Base-by-base conservation (phyloP, 495 filamentous ascomycete species). In the Rusavskia elegans region DNA sequence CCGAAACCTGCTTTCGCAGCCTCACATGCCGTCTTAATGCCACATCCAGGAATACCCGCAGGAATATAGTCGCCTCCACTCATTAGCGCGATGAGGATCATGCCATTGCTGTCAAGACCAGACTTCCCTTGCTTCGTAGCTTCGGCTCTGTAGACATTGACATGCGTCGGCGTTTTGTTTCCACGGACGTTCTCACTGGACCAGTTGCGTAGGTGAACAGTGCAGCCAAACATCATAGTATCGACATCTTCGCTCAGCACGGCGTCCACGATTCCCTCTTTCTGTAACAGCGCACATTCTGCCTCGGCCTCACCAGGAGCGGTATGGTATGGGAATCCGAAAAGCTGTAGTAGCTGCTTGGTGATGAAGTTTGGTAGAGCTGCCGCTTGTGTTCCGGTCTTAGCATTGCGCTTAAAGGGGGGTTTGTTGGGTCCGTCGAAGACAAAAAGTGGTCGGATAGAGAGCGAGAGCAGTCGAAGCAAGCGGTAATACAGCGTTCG, bases 211-310 rank as follows among this genome's bases (percentile, higher is more conserved):
- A 96, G 67, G 0, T 81, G 92, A 45, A 76, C 63, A 0, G 74
- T 78, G 45, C 85, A 89, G 2, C 93, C 93, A 63, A 97, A 99
- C 93, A 99, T 97, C 59, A 99, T 74, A 2, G 93, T 89, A 64
- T 99, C 93, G 37, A 96, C 88, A 71, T 99, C 93, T 64, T 99
- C 89, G 61, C 87, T 96, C 59, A 99, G 75, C 13, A 97, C 93
- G 0, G 85, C 92, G 66, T 99, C 93, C 3, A 97, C 93, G 41
- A 95, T 71, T 0, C 89, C 88, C 29, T 80, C 76, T 52, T 76
- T 74, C 63, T 99, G 89, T 19, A 99, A 64, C 2, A 89, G 65
- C 0, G 93, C 92, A 54, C 93, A 97, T 68, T 99, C 93, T 0
- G 93, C 93, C 61, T 99, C 93, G 1, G 93, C 93, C 60, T 99